Evolutionary conservation across 345 rosid genomes (phyloP).

Genomic region (Noccaea caerulescens): DNA sequence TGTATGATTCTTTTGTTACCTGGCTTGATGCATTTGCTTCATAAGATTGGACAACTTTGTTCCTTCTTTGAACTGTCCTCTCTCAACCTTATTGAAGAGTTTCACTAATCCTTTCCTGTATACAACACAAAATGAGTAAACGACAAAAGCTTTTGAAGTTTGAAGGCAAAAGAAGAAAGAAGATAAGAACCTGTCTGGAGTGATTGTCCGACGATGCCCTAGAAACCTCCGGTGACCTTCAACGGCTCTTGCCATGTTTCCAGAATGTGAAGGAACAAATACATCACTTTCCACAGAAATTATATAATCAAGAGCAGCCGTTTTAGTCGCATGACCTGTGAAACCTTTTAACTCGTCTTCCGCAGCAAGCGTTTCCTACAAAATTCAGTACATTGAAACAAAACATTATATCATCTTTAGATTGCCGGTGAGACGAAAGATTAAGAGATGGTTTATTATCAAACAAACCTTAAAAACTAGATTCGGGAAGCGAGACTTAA

Average conservation of each 20-base stretch:
- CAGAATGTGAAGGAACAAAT: conserved; percentile 85
- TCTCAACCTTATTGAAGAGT: conserved; percentile 71
- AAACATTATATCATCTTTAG: conserved; percentile 15
- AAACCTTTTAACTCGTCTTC: conserved; percentile 63
- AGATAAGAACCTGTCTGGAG: conserved; percentile 71
- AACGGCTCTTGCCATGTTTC: conserved; percentile 97
- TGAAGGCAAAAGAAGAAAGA: conserved; percentile 12
- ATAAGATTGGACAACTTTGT: conserved; percentile 53
- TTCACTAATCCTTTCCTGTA: conserved; percentile 78
- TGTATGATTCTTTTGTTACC: conserved; percentile 46
- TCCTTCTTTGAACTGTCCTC: conserved; percentile 58
- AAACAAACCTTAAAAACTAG: conserved; percentile 73
- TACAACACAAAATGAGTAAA: background rate
- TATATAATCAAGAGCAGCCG: conserved; percentile 94
- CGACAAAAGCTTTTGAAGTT: background rate
- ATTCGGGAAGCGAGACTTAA: conserved; percentile 72
- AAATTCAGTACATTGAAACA: conserved; percentile 1
- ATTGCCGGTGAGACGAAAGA: background rate
- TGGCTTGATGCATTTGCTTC: conserved; percentile 67
- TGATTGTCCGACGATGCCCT: conserved; percentile 82
- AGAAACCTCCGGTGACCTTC: conserved; percentile 98
- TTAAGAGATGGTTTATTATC: conserved; percentile 24
- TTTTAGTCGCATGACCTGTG: conserved; percentile 73
- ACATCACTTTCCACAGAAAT: conserved; percentile 85
- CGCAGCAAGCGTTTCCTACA: conserved; percentile 78